Evolutionary conservation across 2,329 filamentous ascomycete genomes (phyloP), one percentile per base, ranked within the genome.

Genomic region (Chaetothyriales sp.): DNA sequence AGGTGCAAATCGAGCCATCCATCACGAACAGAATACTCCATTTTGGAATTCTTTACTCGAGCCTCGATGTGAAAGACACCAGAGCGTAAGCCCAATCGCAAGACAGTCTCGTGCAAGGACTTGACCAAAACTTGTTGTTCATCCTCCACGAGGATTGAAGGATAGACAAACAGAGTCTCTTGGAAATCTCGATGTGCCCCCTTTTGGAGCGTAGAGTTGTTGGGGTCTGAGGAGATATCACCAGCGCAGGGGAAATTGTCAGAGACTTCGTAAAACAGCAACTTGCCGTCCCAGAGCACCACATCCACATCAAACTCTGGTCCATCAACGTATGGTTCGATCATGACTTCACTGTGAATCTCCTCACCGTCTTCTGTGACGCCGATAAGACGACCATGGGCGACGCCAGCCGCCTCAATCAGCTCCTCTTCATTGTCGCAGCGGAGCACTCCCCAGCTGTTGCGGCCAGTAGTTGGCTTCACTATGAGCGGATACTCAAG

Each of bases 251-350:
- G 68, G 48, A 68, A 66, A 45, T 70, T 63, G 49, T 72, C 68
- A 5, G 56, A 55, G 3, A 70, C 56, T 39, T 72, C 66, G 51
- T 55, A 65, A 54, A 70, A 72, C 3, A 72, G 51, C 1, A 71
- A 44, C 39, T 70, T 57, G 1, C 68, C 68, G 46, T 71, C 59
- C 12, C 59, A 56, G 0, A 72, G 49, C 5, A 68, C 61, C 22
- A 73, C 59, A 56, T 71, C 71, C 46, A 61, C 65, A 51, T 71
- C 69, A 1, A 72, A 59, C 51, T 72, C 70, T 0, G 69, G 70
- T 0, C 69, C 70, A 6, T 65, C 62, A 18, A 66, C 53, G 49
- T 71, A 72, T 9, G 58, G 55, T 49, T 72, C 68, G 1, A 72
- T 57, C 2, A 71, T 57, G 18, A 70, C 58, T 5, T 60, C 53